These are phyloP conservation scores for Escovopsis sp. DNA, from an alignment of 2,329 filamentous ascomycete species.

Conservation along the genomic window DNA sequence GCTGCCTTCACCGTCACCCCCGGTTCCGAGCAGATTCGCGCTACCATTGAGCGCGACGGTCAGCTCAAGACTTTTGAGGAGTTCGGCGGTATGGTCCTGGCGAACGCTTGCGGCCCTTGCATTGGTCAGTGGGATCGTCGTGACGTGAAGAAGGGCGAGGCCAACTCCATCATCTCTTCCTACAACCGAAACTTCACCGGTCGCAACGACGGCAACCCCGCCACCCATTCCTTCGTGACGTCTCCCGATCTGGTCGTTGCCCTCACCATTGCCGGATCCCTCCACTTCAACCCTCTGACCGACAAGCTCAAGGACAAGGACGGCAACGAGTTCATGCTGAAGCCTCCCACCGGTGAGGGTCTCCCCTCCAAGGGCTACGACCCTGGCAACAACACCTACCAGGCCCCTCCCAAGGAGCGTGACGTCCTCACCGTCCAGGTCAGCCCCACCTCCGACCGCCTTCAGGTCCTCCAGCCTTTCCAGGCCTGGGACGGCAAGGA, in stretches of 20 bases:
- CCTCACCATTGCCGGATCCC: slow-evolving; percentile 65
- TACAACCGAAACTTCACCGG: slow-evolving; percentile 99
- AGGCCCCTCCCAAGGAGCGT: slow-evolving; percentile 78
- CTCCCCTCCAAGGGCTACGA: slow-evolving; percentile 77
- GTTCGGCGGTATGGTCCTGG: slow-evolving; percentile 85
- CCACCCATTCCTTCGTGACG: slow-evolving; percentile 84
- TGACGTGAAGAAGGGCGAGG: slow-evolving; percentile 86
- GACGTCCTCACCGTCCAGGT: slow-evolving; percentile 61
- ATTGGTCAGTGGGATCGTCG: slow-evolving; percentile 91
- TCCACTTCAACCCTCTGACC: slow-evolving; percentile 90
- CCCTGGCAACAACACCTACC: slow-evolving; percentile 84
- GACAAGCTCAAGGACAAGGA: slow-evolving; percentile 89
- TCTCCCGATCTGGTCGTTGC: slow-evolving; percentile 84
- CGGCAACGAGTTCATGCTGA: slow-evolving; percentile 87
- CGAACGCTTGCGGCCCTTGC: slow-evolving; percentile 87
- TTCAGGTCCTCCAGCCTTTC: slow-evolving; percentile 84
- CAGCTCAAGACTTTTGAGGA: slow-evolving; percentile 92
- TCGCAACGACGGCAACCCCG: slow-evolving; percentile 90
- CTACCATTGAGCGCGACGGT: slow-evolving; percentile 80
- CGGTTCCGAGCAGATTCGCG: slow-evolving; percentile 91
- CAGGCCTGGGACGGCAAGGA: slow-evolving; percentile 85
- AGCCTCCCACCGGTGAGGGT: slow-evolving; percentile 64
- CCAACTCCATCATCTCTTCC: slow-evolving; percentile 95
- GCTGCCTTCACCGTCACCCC: slow-evolving; percentile 88
- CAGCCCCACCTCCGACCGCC: slow-evolving; percentile 78